phyloP scores from a whole-genome alignment of 768 basidiomycete species.

The Pulveroboletus frians region DNA sequence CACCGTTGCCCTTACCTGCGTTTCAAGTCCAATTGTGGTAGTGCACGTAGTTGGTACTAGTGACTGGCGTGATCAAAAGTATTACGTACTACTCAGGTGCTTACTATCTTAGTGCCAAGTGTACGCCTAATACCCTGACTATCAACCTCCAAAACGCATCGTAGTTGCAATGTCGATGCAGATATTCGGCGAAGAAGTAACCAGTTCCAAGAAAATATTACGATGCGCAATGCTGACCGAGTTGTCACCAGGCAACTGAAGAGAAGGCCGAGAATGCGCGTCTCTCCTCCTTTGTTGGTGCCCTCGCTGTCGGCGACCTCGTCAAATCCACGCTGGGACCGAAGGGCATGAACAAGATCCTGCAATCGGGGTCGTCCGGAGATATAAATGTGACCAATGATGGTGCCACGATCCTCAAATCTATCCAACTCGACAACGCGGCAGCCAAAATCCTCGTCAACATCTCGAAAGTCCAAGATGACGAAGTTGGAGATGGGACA shows the following conservation, averaged over 20 bases:
- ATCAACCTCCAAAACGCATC: constrained; percentile 1
- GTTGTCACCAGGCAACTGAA: constrained; percentile 63
- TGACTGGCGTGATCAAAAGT: background rate
- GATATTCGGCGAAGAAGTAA: constrained; percentile 63
- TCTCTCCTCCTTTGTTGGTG: constrained; percentile 96
- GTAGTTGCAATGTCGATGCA: constrained; percentile 44
- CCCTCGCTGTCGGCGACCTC: constrained; percentile 93
- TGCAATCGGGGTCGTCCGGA: constrained; percentile 84
- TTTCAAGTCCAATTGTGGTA: too few species aligned
- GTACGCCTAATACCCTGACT: background rate
- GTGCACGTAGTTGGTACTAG: too few species aligned
- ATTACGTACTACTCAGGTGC: background rate
- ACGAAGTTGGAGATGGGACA: constrained; percentile 96
- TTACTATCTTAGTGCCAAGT: too few species aligned
- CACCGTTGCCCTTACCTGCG: too few species aligned
- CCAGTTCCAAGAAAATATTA: background rate
- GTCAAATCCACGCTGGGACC: constrained; percentile 98
- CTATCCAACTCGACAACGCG: constrained; percentile 96
- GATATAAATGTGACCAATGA: constrained; percentile 98
- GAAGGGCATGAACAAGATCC: constrained; percentile 99
- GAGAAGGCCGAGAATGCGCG: constrained; percentile 98
- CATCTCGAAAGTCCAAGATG: constrained; percentile 99
- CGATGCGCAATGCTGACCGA: background rate
- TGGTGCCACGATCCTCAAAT: constrained; percentile 96
- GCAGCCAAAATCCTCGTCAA: constrained; percentile 99